These are phyloP conservation scores for Mycosphaerella arachidis DNA, from an alignment of 2,329 filamentous ascomycete species.

Conservation along the genomic window DNA sequence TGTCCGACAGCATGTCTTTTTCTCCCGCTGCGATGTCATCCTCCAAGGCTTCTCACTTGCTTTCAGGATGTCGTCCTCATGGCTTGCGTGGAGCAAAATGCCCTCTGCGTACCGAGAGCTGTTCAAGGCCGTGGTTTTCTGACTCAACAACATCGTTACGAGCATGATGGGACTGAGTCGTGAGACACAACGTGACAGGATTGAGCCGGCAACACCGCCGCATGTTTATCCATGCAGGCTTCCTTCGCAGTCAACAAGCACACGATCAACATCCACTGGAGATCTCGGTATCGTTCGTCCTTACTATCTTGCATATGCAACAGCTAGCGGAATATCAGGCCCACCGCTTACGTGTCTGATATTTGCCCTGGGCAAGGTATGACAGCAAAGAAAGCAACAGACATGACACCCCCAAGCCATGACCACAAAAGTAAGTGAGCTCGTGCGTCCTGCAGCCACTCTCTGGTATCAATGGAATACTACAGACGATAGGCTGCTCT, in stretches of 20 bases:
- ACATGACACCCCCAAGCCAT: background rate
- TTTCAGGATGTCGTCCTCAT: too few species aligned
- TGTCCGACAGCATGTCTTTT: too few species aligned
- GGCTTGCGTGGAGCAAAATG: too few species aligned
- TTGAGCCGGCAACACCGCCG: background rate
- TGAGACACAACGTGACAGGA: too few species aligned
- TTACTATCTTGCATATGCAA: background rate
- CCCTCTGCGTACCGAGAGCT: too few species aligned
- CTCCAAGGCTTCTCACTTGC: too few species aligned
- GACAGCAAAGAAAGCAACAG: background rate
- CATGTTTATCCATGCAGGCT: background rate
- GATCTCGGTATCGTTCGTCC: background rate
- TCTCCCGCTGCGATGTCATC: too few species aligned
- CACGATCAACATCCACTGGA: background rate
- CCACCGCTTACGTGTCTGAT: background rate
- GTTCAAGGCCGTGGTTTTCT: too few species aligned
- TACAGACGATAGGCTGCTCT: conserved; percentile 29
- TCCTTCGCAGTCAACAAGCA: background rate
- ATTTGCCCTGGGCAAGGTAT: background rate
- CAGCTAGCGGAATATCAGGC: background rate
- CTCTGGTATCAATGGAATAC: conserved; percentile 11
- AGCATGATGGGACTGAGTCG: too few species aligned
- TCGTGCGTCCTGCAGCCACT: conserved; percentile 3
- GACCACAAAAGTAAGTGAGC: conserved; percentile 7
- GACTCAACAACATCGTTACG: too few species aligned